Percentiles rank a stretch among this genome's conserved stretches.
Evolutionary conservation across 805 yeast species (phyloP).

Genomic region (Jamesozyma hellenica): DNA sequence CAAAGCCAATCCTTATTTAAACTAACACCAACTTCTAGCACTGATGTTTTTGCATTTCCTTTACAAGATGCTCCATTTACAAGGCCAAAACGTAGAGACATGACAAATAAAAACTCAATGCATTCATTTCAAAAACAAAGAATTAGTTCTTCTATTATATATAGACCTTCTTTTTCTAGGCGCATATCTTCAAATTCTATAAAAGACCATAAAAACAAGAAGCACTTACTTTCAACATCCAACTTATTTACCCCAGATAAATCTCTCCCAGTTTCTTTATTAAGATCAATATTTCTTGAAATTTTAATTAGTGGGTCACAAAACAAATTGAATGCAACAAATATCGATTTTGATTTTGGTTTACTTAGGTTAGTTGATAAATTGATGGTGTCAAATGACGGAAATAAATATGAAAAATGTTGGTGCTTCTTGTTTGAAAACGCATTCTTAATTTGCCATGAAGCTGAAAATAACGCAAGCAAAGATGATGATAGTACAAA

Average conservation of each 20-base stretch:
- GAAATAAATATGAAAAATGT: conserved; percentile 16
- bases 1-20: conserved; percentile 5
- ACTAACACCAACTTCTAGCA: background rate
- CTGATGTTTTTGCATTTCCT: background rate
- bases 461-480: conserved; percentile 4
- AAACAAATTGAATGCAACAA: conserved; percentile 14
- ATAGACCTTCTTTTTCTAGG: too few species aligned
- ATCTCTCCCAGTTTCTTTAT: conserved; percentile 9
- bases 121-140: background rate
- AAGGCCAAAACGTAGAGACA: background rate
- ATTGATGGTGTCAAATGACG: conserved; percentile 25
- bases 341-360: conserved; percentile 29
- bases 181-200: background rate
- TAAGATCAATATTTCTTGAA: conserved; percentile 21
- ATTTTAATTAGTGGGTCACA: conserved; percentile 14
- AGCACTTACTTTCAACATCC: background rate
- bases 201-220: background rate
- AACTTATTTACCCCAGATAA: background rate
- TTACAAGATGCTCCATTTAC: conserved; percentile 2
- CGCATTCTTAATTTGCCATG: conserved; percentile 12
- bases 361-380: conserved; percentile 30
- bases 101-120: background rate
- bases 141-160: too few species aligned
- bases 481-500: conserved; percentile 2
- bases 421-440: conserved; percentile 30